Percentiles rank a stretch among this genome's conserved stretches.
These are phyloP conservation scores for Podaxis sp. DNA, from an alignment of 768 basidiomycete species.

Conservation along the genomic window DNA sequence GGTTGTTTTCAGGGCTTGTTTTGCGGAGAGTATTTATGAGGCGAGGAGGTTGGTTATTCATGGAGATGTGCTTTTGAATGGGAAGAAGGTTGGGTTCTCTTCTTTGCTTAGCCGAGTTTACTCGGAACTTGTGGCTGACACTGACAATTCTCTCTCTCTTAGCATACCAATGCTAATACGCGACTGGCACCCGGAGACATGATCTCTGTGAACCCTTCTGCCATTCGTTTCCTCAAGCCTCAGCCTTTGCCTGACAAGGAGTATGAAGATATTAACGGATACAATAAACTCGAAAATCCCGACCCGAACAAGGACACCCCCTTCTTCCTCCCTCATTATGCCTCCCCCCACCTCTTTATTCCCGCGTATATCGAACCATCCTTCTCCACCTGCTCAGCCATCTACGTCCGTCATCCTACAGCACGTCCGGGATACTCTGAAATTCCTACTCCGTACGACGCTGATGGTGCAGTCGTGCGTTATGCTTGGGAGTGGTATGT, in stretches of 20 bases:
- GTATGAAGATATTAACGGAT: constrained; percentile 33
- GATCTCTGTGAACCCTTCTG: constrained; percentile 81
- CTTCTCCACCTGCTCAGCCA: constrained; percentile 84
- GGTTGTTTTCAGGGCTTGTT: constrained; percentile 85
- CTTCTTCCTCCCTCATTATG: constrained; percentile 84
- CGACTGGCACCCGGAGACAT: constrained; percentile 93
- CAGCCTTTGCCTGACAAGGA: constrained; percentile 25
- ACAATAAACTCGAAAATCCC: constrained; percentile 14
- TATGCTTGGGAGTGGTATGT: constrained; percentile 97
- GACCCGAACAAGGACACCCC: constrained; percentile 42
- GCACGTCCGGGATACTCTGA: constrained; percentile 96
- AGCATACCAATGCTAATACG: constrained; percentile 86
- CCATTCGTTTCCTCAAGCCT: constrained; percentile 68
- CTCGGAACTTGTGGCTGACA: background rate
- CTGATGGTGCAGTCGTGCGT: constrained; percentile 90
- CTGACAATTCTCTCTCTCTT: constrained; percentile 11
- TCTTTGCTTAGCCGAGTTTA: background rate
- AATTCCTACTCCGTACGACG: constrained; percentile 93
- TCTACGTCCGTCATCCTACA: constrained; percentile 95
- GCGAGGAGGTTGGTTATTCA: constrained; percentile 85
- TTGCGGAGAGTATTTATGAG: constrained; percentile 86
- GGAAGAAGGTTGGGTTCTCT: constrained; percentile 65
- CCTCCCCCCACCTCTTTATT: constrained; percentile 90
- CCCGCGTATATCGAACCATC: constrained; percentile 69
- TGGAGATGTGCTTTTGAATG: constrained; percentile 86